phyloP scores from a whole-genome alignment of 2,329 filamentous ascomycete species.

The Diaporthe citriasiana region DNA sequence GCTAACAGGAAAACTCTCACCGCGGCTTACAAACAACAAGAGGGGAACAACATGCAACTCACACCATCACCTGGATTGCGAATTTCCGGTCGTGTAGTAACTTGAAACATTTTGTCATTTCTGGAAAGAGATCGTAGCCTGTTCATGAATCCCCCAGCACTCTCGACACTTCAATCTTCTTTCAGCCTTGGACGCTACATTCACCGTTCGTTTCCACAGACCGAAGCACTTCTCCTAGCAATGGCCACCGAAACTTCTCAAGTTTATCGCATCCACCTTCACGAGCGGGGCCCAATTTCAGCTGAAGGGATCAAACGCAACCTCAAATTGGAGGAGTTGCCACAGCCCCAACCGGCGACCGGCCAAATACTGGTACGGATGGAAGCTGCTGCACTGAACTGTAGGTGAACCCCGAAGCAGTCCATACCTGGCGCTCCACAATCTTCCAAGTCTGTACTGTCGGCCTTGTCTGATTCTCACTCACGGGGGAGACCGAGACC shows the following conservation, averaged over 20 bases:
- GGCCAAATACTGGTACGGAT: conserved; percentile 29
- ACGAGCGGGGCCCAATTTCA: not conserved
- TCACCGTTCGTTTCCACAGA: too few relatives aligned
- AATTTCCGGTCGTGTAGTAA: not conserved
- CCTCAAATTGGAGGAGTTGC: conserved; percentile 1
- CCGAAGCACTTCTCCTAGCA: too few relatives aligned
- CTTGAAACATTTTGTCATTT: not conserved
- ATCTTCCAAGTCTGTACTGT: not conserved
- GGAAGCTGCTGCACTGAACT: conserved; percentile 21
- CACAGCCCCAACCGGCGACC: not conserved
- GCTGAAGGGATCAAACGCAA: not conserved
- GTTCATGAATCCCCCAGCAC: too few relatives aligned
- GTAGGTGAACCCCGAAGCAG: not conserved
- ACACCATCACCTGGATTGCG: not conserved
- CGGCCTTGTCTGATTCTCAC: not conserved
- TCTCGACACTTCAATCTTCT: too few relatives aligned
- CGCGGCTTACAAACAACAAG: conserved; percentile 2
- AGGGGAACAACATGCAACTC: not conserved
- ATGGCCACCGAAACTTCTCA: conserved; percentile 11
- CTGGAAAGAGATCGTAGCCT: too few relatives aligned
- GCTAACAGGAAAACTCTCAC: not conserved
- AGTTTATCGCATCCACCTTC: conserved; percentile 14
- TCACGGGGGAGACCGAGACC: not conserved
- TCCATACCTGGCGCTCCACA: not conserved
- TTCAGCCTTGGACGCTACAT: too few relatives aligned